phyloP scores from a whole-genome alignment of 1,284 basidiomycete genomes.

The Polyporus tsugae region DNA sequence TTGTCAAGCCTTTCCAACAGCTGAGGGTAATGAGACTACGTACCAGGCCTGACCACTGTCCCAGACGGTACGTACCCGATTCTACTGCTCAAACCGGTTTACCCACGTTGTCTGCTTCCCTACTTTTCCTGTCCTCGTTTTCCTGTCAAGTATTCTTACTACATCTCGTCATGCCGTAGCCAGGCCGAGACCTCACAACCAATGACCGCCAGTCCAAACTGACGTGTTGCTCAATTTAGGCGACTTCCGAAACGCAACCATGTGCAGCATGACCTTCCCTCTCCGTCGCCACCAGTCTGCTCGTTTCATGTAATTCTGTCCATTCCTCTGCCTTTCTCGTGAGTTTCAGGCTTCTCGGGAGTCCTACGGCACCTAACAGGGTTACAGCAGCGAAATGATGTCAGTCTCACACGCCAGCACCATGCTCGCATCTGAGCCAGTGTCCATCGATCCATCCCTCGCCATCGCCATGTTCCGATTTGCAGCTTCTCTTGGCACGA shows the following conservation, averaged over 20 bases:
- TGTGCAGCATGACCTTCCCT: neutral
- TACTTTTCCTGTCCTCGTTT: neutral
- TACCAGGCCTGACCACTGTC: no score
- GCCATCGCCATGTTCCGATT: no score
- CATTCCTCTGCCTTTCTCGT: neutral
- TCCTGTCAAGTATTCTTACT: neutral
- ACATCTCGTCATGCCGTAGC: neutral
- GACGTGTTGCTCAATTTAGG: neutral
- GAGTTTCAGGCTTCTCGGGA: neutral
- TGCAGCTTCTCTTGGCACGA: neutral
- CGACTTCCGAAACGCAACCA: constrained; percentile 2
- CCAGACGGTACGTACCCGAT: no score
- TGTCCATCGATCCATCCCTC: neutral
- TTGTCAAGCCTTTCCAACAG: no score
- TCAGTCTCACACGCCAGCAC: neutral
- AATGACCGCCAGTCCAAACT: neutral
- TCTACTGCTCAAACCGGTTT: neutral
- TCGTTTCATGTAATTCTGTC: neutral
- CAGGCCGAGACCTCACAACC: neutral
- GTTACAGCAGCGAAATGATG: neutral
- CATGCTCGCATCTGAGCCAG: neutral
- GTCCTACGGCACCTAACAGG: neutral
- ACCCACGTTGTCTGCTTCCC: neutral
- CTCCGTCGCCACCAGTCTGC: neutral
- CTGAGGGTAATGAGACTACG: no score